Conservation (phyloP, 1,284 basidiomycete genomes). For the Agroathelia rolfsii region DNA sequence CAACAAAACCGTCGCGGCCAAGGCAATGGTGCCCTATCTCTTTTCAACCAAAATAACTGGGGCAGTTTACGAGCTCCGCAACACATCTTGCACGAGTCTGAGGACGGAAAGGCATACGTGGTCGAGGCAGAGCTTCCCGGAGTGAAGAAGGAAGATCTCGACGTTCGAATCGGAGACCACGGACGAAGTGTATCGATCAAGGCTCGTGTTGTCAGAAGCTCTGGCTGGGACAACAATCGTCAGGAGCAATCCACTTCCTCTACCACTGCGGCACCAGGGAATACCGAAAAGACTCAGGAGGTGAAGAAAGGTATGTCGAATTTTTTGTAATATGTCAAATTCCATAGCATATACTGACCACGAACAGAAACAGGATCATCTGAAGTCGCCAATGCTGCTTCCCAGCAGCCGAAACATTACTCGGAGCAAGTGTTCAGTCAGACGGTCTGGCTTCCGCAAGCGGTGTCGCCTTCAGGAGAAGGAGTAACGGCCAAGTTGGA, state of each 20-base stretch:
- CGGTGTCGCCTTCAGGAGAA: slow-evolving; percentile 15
- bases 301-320: not conserved
- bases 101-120: slow-evolving; percentile 16
- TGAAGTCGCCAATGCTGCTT: too few species aligned
- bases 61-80: too few species aligned
- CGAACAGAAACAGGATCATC: not conserved
- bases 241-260: slow-evolving; percentile 14
- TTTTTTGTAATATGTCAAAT: too few species aligned
- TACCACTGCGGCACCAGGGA: slow-evolving; percentile 4
- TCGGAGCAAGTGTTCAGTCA: slow-evolving; percentile 14
- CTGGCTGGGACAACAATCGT: slow-evolving; percentile 2
- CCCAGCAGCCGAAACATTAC: too few species aligned
- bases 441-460: slow-evolving; percentile 17
- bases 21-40: slow-evolving; percentile 19
- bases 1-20: too few species aligned
- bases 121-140: slow-evolving; percentile 20
- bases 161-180: slow-evolving; percentile 16
- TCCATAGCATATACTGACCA: not conserved
- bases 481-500: slow-evolving; percentile 15
- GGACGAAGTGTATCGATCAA: slow-evolving; percentile 18
- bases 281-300: slow-evolving; percentile 8
- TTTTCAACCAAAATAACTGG: slow-evolving; percentile 57
- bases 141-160: slow-evolving; percentile 20
- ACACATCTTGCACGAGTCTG: too few species aligned
- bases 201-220: slow-evolving; percentile 10